These are phyloP conservation scores for Beauveria sp. DNA, from an alignment of 2,329 filamentous ascomycete genomes.

Conservation along the genomic window DNA sequence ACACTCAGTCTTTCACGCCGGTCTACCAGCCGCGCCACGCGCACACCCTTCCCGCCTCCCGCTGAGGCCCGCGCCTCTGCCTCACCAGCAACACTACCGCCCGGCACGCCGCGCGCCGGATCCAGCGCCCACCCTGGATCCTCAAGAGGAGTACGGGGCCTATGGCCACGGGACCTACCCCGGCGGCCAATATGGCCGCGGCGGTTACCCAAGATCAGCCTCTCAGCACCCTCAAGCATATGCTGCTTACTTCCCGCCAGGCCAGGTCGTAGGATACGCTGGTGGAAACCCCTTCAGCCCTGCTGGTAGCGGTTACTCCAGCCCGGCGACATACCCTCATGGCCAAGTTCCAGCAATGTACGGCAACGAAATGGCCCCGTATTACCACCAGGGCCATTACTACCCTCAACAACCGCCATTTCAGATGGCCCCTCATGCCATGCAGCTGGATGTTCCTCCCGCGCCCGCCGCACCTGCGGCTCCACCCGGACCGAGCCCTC, in stretches of 20 bases:
- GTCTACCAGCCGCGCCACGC: constrained; percentile 5
- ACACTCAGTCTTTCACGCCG: neutral
- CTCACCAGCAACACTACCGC: constrained; percentile 31
- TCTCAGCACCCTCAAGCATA: constrained; percentile 17
- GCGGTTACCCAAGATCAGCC: constrained; percentile 13
- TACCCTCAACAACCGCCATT: constrained; percentile 29
- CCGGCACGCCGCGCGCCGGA: constrained; percentile 33
- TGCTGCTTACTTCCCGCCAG: constrained; percentile 25
- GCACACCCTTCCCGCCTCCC: constrained; percentile 20
- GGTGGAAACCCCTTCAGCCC: constrained; percentile 36
- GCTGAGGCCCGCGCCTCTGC: constrained; percentile 16
- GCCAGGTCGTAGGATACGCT: constrained; percentile 32
- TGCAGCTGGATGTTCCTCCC: constrained; percentile 33
- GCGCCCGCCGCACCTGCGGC: constrained; percentile 30
- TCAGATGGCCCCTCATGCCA: constrained; percentile 32
- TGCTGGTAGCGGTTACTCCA: constrained; percentile 28
- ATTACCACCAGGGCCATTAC: constrained; percentile 19
- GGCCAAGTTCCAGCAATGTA: neutral
- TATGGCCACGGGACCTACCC: constrained; percentile 30
- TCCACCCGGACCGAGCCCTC: neutral
- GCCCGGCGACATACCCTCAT: neutral
- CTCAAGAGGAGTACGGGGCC: constrained; percentile 52
- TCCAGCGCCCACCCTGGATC: constrained; percentile 56
- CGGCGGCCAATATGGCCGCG: constrained; percentile 13
- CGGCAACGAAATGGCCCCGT: neutral